Percentiles rank a stretch among this genome's conserved stretches.
phyloP scores from a whole-genome alignment of 306 rosid genomes.

The peach (Prunus persica) region Prunus_persica_NCBIv2 NC_034013.1:13348501-13349000 shows the following conservation, averaged over 20 bases:
- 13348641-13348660: neutral
- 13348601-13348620: neutral
- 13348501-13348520: neutral
- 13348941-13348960: neutral
- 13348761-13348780: conserved; percentile 2
- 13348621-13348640: neutral
- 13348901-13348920: neutral
- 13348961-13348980: neutral
- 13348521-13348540: neutral
- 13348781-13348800: neutral
- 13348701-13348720: neutral
- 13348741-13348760: neutral
- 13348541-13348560: neutral
- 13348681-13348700: neutral
- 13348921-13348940: conserved; percentile 4
- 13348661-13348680: neutral
- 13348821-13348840: conserved; percentile 10
- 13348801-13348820: neutral
- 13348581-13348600: neutral
- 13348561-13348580: neutral
- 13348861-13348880: conserved; percentile 3
- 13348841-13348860: conserved; percentile 6
- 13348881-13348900: neutral
- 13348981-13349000: too few relatives aligned
- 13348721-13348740: neutral